Base-by-base conservation (phyloP, 495 filamentous ascomycete species). In the Talaromyces proteolyticus region DNA sequence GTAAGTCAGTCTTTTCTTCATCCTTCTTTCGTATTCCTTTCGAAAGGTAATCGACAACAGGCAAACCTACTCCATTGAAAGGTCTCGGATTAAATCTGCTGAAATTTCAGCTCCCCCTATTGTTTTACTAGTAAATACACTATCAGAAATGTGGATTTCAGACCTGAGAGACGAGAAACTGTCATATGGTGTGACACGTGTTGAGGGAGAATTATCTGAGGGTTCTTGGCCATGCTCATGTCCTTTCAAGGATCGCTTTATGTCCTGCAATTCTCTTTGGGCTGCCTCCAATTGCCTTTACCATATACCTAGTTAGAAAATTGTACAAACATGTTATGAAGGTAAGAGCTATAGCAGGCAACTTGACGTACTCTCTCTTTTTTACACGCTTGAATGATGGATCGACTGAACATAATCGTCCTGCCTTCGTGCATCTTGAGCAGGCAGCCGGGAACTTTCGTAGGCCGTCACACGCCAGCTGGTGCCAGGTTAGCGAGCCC, bases 401-500 rank as follows among this genome's bases (percentile, higher is more conserved):
- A 18, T 49, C 47, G 12, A 49, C 21, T 6, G 47, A 41, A 18
- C 47, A 49, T 10, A 49, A 23, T 20, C 38, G 37, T 7, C 47
- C 47, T n/a, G 47, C 36, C 20, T 40, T 49, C 34, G 36, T 49
- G 36, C 47, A 49, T 26, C 47, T 39, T n/a, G 47, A 41, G 25
- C 47, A 49, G 22, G 29, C 47, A 4, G 47, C 47, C 5, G 47
- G 47, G 25, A 49, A 49, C 25, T 29, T 49, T 3, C 29, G 38
- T 1, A 21, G 37, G n/a, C 18, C 47, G 47, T 49, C 47, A 17
- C 47, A 49, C 10, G 34, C 47, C 37, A 49, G 36, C 47, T 49
- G 23, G 17, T 11, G 16, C 20, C 25, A 2, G 8, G 14, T 34
- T 34, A 34, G 36, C 38, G 4, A 47, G 26, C 24, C 23, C 16